Conservation (phyloP, 2,329 filamentous ascomycete species). For the Aspergillus sclerotialis region DNA sequence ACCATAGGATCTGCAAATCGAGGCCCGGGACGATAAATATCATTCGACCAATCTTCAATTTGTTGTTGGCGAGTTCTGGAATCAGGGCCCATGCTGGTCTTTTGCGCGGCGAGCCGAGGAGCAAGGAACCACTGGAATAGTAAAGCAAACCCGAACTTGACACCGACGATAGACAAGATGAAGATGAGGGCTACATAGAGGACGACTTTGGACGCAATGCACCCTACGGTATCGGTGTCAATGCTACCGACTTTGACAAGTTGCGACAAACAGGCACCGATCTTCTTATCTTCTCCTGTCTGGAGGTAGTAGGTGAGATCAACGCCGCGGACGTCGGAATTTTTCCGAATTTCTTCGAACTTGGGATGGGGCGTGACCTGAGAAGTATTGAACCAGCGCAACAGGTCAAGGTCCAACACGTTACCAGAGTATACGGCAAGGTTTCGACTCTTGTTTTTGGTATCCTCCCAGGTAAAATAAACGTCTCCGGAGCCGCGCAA, state of each 20-base stretch:
- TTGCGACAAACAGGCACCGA: conserved; percentile 81
- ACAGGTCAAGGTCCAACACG: conserved; percentile 80
- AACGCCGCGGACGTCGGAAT: conserved; percentile 65
- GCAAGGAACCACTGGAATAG: conserved; percentile 96
- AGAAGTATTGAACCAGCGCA: conserved; percentile 80
- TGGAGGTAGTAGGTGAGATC: conserved; percentile 89
- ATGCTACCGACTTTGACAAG: conserved; percentile 94
- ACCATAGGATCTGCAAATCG: conserved; percentile 70
- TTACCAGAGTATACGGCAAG: conserved; percentile 90
- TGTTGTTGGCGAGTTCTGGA: conserved; percentile 80
- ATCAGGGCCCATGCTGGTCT: conserved; percentile 75
- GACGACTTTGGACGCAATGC: conserved; percentile 94
- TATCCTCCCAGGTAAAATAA: conserved; percentile 92
- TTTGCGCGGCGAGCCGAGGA: conserved; percentile 73
- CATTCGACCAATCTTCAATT: conserved; percentile 96
- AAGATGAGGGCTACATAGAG: conserved; percentile 88
- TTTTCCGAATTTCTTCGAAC: conserved; percentile 74
- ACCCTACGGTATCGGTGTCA: conserved; percentile 92
- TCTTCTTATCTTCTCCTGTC: conserved; percentile 65
- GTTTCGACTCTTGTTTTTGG: conserved; percentile 82
- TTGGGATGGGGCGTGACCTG: conserved; percentile 69
- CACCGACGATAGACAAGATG: conserved; percentile 79
- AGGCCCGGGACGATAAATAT: conserved; percentile 88
- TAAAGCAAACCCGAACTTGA: conserved; percentile 82
- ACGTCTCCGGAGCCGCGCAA: conserved; percentile 72